Conservation (phyloP, 345 rosid species). For the Populus nigra region DNA sequence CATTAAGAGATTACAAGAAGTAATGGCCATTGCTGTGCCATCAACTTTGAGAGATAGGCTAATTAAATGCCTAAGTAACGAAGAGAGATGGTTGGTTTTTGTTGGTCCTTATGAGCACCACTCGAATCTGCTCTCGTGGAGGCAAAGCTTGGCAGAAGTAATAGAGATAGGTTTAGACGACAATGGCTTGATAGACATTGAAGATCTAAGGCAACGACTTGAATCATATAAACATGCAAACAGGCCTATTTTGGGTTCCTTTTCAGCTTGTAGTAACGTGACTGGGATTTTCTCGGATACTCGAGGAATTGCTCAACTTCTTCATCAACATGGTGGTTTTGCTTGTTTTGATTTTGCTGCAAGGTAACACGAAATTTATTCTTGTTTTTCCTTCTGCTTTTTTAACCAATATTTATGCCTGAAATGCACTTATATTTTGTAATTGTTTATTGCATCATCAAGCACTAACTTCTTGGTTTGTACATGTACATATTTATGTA, state of each 20-base stretch:
- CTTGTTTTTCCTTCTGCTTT: not conserved
- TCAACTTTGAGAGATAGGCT: constrained; percentile 39
- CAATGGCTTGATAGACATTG: constrained; percentile 35
- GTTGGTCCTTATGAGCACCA: constrained; percentile 70
- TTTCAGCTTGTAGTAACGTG: constrained; percentile 66
- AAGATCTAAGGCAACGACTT: constrained; percentile 29
- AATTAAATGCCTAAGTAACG: constrained; percentile 25
- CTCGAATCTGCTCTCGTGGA: constrained; percentile 62
- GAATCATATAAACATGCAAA: constrained; percentile 19
- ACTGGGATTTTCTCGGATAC: constrained; percentile 48
- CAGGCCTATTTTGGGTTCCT: constrained; percentile 52
- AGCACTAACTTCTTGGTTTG: not conserved
- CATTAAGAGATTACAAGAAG: constrained; percentile 59
- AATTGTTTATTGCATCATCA: not conserved
- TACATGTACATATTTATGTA: not conserved
- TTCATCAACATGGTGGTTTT: constrained; percentile 48
- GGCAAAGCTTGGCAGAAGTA: constrained; percentile 60
- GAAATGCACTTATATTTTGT: not conserved
- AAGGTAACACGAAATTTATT: constrained; percentile 23
- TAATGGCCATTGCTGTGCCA: constrained; percentile 53
- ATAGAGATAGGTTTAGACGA: constrained; percentile 46
- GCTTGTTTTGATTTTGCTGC: constrained; percentile 67
- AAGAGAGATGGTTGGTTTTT: constrained; percentile 59
- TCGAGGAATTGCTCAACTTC: constrained; percentile 42
- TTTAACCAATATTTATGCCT: not conserved